These are phyloP conservation scores for Suillus sp. DNA, from an alignment of 768 basidiomycete species.

Conservation along the genomic window DNA sequence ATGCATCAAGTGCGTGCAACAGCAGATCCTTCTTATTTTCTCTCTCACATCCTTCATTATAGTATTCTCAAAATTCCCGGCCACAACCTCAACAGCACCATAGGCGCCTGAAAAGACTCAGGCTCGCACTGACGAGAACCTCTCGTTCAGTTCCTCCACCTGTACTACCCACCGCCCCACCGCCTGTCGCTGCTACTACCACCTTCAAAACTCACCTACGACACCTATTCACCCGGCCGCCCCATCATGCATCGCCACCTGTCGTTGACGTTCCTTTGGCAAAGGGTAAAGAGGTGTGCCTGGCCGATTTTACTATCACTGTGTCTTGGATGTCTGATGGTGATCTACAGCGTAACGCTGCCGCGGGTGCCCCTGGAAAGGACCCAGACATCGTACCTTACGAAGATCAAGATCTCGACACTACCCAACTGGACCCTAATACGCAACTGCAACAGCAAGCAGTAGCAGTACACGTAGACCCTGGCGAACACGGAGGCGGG, in stretches of 20 bases:
- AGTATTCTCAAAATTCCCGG: not conserved
- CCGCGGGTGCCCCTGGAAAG: no score
- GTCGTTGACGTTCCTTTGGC: not conserved
- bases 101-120: not conserved
- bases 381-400: no score
- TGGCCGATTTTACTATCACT: not conserved
- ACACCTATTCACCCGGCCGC: not conserved
- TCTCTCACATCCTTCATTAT: not conserved
- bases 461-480: no score
- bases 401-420: no score
- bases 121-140: not conserved
- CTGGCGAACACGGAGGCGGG: no score
- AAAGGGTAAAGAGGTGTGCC: not conserved
- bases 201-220: not conserved
- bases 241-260: not conserved
- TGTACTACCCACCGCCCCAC: not conserved
- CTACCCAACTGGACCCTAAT: no score
- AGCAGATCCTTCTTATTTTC: not conserved
- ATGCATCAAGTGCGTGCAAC: not conserved
- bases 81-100: not conserved
- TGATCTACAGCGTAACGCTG: not conserved
- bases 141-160: not conserved
- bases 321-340: not conserved
- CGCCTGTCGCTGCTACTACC: not conserved
- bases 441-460: no score